Conservation (phyloP, 2,329 filamentous ascomycete genomes). For the Phialophora macrospora region DNA sequence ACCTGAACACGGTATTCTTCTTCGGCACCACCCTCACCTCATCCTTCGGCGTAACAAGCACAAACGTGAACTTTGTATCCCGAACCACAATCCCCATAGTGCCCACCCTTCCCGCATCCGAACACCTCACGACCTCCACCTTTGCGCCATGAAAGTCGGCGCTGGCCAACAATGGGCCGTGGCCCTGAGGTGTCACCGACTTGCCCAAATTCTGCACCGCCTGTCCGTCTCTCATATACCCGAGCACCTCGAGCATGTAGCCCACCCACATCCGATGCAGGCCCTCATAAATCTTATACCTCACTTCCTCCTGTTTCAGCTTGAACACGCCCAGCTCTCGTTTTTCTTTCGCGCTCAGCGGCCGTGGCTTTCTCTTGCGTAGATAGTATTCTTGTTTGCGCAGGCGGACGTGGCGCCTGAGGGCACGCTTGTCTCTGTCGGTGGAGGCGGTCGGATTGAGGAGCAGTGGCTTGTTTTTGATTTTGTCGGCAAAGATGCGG, state of each 20-base stretch:
- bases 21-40: constrained; percentile 70
- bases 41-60: constrained; percentile 75
- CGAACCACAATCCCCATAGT: constrained; percentile 83
- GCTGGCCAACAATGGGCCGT: constrained; percentile 69
- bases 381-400: constrained; percentile 54
- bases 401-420: constrained; percentile 59
- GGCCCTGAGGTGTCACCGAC: constrained; percentile 57
- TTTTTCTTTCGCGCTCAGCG: constrained; percentile 79
- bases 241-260: constrained; percentile 83
- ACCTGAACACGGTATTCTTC: constrained; percentile 82
- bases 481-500: constrained; percentile 78
- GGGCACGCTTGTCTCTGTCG: constrained; percentile 61
- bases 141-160: constrained; percentile 91
- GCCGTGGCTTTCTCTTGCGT: constrained; percentile 62
- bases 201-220: constrained; percentile 39
- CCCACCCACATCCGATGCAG: constrained; percentile 79
- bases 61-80: constrained; percentile 84
- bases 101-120: constrained; percentile 81
- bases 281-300: constrained; percentile 76
- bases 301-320: constrained; percentile 69
- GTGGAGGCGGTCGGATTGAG: constrained; percentile 64
- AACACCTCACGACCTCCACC: constrained; percentile 79
- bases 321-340: constrained; percentile 74
- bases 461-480: constrained; percentile 79
- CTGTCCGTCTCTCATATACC: constrained; percentile 49